Evolutionary conservation across 768 basidiomycete species (phyloP).

Genomic region (Russula earlei): DNA sequence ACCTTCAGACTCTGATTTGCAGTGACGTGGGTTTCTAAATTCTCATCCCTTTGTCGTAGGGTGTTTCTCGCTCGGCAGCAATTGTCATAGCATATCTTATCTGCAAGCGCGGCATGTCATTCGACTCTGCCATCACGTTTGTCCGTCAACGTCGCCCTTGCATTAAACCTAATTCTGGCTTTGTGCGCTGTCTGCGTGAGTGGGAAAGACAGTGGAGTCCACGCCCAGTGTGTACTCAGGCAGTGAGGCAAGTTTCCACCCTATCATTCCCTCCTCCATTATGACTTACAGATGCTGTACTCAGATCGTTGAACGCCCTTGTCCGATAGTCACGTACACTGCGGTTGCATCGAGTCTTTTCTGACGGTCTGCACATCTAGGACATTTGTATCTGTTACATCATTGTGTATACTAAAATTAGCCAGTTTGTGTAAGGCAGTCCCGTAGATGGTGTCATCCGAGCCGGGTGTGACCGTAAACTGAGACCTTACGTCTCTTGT

Average conservation of each 20-base stretch:
- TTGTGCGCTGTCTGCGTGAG: constrained; percentile 33
- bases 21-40: not conserved
- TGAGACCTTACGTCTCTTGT: too few species aligned
- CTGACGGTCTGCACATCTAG: not conserved
- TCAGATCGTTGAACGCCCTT: constrained; percentile 9
- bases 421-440: too few species aligned
- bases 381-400: not conserved
- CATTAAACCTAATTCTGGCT: constrained; percentile 71
- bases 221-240: not conserved
- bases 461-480: too few species aligned
- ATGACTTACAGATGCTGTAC: not conserved
- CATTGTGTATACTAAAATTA: constrained; percentile 10
- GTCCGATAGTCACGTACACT: constrained; percentile 1
- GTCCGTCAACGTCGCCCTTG: constrained; percentile 61
- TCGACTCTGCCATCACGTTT: constrained; percentile 51
- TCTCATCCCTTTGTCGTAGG: constrained; percentile 32
- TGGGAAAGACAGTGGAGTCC: constrained; percentile 18
- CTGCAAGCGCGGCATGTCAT: constrained; percentile 61
- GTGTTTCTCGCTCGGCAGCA: constrained; percentile 67
- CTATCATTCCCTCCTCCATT: not conserved
- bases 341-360: not conserved
- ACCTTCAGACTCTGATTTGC: constrained; percentile 5
- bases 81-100: constrained; percentile 80
- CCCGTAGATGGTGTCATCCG: too few species aligned
- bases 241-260: constrained; percentile 2